Base-by-base conservation (phyloP, 371 early-diverging fungal species). In the Syncephalastrum racemosum region DNA sequence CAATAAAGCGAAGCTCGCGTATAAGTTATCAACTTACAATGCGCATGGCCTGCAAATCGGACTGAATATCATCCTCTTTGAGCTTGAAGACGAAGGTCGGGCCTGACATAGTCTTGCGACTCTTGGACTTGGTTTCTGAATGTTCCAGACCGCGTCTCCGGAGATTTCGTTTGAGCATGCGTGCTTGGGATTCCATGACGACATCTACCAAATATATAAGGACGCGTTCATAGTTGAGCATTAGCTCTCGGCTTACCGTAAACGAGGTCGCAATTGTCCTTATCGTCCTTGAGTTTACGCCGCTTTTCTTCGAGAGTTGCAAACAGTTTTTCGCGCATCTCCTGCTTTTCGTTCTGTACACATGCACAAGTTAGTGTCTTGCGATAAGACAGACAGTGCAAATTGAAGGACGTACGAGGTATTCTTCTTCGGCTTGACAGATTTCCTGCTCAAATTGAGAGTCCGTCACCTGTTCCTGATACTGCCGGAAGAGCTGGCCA, bases 271-370 rank as follows among this genome's bases (percentile, higher is more conserved):
- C 88, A 74, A 64, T 84, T 88, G 50, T 92, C 94, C 60, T 90
- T 88, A 50, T 94, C 94, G 56, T 94, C 94, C 24, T 83, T 83
- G 42, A 92, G 66, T 51, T 87, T 89, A 31, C 84, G 75, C 55
- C 90, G 82, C 58, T 86, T 85, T 36, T 87, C 90, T 53, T 94
- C 93, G 27, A 94, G 68, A 13, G 75, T 82, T 13, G 73, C 73
- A 58, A 90, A 81, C 62, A 94, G 70, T 63, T 84, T 87, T 41
- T 90, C 90, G 47, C 87, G 75, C 42, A 92, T 62, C 10, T 82
- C 83, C 60, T 89, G 88, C 52, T 79, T 85, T 48, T 89, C 89
- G 27, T 63, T 70, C 82, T 82, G 68, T 27, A 56, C 22, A 43
- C 27, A 60, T n/a, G n/a, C n/a, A n/a, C n/a, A 27, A 60, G 53